Evolutionary conservation across 2,329 filamentous ascomycete genomes (phyloP), one percentile per base, ranked within the genome.

Genomic region (Leptographium wingfieldii): DNA sequence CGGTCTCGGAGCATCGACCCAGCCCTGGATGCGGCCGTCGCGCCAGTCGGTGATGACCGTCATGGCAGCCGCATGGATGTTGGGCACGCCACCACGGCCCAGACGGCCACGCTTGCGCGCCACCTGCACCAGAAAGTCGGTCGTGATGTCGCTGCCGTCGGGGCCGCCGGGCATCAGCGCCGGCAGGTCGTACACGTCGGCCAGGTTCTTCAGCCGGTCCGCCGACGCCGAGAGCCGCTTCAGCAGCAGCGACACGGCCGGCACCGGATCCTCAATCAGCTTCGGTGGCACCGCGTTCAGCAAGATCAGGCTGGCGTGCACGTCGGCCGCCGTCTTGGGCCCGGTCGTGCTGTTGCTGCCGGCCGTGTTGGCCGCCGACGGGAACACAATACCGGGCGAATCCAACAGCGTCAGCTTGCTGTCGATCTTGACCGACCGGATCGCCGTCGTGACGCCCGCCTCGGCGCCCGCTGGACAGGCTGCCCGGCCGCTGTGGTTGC

Each of bases 41-140:
- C 94, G 83, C 90, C 94, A 95, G 76, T 99, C 94, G n/a, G 85
- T 94, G 61, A 99, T 84, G 60, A 99, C 92, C 0, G 90, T 87
- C 81, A 94, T 92, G 64, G 92, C 94, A 9, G 94, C 92, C 59
- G 88, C 85, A 66, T 84, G 80, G 61, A 97, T 73, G 73, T 97
- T 99, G 52, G 94, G 94, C 19, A 97, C 81, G 63, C 94, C 94
- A 25, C 92, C 92, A 66, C 88, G 87, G 57, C 92, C 90, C 19
- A 99, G 79, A 60, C 94, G 80, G 58, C 94, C 94, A 62, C 94
- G 83, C 78, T 96, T 96, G 68, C 94, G 83, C 5, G 94, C 94
- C 14, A 99, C 92, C 71, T 99, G 92, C 59, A 97, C 84, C 43
- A 99, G 75, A 76, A 97, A 97, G 72, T 96, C 90, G 19, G 85